Conservation (phyloP, 1,284 basidiomycete species). For the Ceratobasidium sp. region DNA sequence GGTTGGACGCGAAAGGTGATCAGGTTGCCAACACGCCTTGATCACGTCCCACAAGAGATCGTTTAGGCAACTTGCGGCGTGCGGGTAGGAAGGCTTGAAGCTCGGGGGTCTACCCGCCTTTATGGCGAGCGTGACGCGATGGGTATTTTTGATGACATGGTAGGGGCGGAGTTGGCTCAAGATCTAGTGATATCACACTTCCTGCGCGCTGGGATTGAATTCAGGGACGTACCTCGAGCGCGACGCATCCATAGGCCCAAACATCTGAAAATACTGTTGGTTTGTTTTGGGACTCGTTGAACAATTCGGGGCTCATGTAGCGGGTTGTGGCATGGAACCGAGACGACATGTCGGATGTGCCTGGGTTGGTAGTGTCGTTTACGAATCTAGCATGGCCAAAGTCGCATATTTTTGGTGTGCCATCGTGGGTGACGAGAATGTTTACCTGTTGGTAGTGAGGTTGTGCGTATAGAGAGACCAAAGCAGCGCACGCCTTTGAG, state of each 20-base stretch:
- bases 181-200: neutral
- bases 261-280: conserved; percentile 9
- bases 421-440: conserved; percentile 1
- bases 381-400: conserved; percentile 21
- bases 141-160: conserved; percentile 19
- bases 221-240: conserved; percentile 17
- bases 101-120: conserved; percentile 6
- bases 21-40: conserved; percentile 7
- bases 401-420: conserved; percentile 26
- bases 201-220: neutral
- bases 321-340: conserved; percentile 22
- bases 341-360: conserved; percentile 6
- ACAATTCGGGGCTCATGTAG: conserved; percentile 30
- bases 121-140: conserved; percentile 11
- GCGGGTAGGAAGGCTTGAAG: neutral
- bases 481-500: conserved; percentile 7
- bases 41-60: conserved; percentile 6
- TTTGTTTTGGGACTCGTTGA: neutral
- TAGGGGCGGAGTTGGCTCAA: conserved; percentile 28
- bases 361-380: neutral
- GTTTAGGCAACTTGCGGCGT: conserved; percentile 18
- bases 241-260: conserved; percentile 27
- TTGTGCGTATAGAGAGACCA: neutral
- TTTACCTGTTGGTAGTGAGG: neutral
- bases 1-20: conserved; percentile 1